phyloP scores from a whole-genome alignment of 176 grass and related monocot genomes.

The Oryza longistaminata region DNA sequence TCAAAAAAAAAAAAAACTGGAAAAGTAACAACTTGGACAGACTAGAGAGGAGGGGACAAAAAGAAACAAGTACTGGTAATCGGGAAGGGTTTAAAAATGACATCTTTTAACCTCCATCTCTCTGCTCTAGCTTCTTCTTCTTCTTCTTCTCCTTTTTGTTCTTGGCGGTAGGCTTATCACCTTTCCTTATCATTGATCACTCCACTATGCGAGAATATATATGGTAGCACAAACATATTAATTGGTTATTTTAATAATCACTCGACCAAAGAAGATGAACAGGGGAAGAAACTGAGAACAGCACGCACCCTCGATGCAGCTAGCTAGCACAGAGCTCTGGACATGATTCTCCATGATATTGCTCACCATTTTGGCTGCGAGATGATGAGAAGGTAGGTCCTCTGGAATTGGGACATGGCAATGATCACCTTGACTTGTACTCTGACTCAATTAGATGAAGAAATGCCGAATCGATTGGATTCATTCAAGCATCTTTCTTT shows the following conservation, averaged over 20 bases:
- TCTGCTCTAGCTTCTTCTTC: neutral
- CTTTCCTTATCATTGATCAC: constrained; percentile 26
- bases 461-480: no score
- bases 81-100: neutral
- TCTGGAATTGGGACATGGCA: no score
- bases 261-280: constrained; percentile 16
- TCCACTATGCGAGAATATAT: neutral
- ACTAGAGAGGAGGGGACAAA: constrained; percentile 31
- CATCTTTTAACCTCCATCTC: neutral
- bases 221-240: no score
- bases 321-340: no score
- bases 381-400: no score
- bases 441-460: no score
- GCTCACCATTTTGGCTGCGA: no score
- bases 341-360: no score
- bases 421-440: no score
- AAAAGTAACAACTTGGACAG: constrained; percentile 37
- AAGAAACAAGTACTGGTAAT: neutral
- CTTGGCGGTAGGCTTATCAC: constrained; percentile 16
- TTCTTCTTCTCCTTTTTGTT: neutral
- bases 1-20: neutral
- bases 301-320: neutral
- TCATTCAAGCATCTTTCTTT: no score
- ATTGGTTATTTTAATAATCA: no score
- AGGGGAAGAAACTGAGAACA: neutral